phyloP scores from a whole-genome alignment of 2,329 filamentous ascomycete species.

The Penicillium concentricum region DNA sequence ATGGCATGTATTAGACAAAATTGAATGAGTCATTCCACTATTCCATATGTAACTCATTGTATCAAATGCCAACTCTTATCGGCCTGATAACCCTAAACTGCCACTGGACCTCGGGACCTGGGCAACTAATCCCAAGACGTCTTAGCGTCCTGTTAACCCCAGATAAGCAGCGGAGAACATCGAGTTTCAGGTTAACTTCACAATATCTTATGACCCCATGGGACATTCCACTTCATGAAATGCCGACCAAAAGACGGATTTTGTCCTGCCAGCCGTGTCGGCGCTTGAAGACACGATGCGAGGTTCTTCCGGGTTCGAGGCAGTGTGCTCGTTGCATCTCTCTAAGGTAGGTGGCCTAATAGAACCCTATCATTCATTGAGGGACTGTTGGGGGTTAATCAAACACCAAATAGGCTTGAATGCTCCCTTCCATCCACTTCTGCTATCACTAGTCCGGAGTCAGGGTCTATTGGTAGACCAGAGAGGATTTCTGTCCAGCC shows the following conservation, averaged over 20 bases:
- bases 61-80: neutral
- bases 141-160: slow-evolving; percentile 6
- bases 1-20: neutral
- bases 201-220: neutral
- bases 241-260: slow-evolving; percentile 9
- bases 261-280: slow-evolving; percentile 20
- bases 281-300: slow-evolving; percentile 22
- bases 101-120: neutral
- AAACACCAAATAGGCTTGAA: neutral
- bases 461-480: neutral
- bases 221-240: neutral
- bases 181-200: slow-evolving; percentile 4
- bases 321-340: slow-evolving; percentile 12
- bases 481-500: neutral
- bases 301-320: slow-evolving; percentile 4
- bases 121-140: slow-evolving; percentile 1
- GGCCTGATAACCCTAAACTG: slow-evolving; percentile 1
- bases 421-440: slow-evolving; percentile 7
- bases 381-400: neutral
- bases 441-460: neutral
- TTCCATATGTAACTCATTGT: neutral
- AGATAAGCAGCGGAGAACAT: slow-evolving; percentile 13
- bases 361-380: neutral
- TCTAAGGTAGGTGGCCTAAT: slow-evolving; percentile 1
- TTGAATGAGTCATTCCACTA: too few species aligned